Conservation (phyloP, 371 early-diverging fungal species). For the Haplosporangium sp. region DNA sequence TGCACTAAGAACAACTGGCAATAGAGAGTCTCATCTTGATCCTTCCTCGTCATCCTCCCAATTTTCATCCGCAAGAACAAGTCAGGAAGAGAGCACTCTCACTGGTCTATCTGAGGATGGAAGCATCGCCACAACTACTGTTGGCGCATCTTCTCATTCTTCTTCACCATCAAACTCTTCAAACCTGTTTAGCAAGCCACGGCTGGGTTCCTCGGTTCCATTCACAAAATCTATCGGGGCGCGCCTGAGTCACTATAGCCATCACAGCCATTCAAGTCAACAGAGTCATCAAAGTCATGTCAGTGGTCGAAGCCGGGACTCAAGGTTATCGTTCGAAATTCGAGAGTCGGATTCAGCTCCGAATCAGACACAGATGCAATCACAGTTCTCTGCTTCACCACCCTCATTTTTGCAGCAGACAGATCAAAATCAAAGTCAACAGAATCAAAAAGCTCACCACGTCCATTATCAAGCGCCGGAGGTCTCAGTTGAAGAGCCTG, state of each 20-base stretch:
- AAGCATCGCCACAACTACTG: background rate
- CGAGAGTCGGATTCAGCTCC: slow-evolving; percentile 13
- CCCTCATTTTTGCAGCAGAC: slow-evolving; percentile 10
- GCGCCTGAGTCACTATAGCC: slow-evolving; percentile 37
- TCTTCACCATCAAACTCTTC: slow-evolving; percentile 23
- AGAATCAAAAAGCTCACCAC: slow-evolving; percentile 8
- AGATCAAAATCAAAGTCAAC: slow-evolving; percentile 12
- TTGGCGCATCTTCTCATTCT: background rate
- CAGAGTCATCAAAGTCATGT: slow-evolving; percentile 40
- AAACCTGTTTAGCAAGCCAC: background rate
- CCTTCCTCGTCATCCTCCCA: slow-evolving; percentile 10
- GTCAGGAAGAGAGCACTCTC: slow-evolving; percentile 26
- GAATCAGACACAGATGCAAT: background rate
- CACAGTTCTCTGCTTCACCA: slow-evolving; percentile 10
- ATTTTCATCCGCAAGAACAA: slow-evolving; percentile 13
- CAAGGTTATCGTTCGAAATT: slow-evolving; percentile 38
- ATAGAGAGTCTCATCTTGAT: background rate
- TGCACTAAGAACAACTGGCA: background rate
- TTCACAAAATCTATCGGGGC: slow-evolving; percentile 26
- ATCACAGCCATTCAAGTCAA: slow-evolving; percentile 44
- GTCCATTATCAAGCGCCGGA: slow-evolving; percentile 42
- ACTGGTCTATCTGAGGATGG: slow-evolving; percentile 10
- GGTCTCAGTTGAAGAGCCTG: slow-evolving; percentile 70
- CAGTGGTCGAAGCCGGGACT: slow-evolving; percentile 41
- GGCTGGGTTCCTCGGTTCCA: slow-evolving; percentile 23